phyloP scores from a whole-genome alignment of 768 basidiomycete species.

The Cystoderma amianthinum region DNA sequence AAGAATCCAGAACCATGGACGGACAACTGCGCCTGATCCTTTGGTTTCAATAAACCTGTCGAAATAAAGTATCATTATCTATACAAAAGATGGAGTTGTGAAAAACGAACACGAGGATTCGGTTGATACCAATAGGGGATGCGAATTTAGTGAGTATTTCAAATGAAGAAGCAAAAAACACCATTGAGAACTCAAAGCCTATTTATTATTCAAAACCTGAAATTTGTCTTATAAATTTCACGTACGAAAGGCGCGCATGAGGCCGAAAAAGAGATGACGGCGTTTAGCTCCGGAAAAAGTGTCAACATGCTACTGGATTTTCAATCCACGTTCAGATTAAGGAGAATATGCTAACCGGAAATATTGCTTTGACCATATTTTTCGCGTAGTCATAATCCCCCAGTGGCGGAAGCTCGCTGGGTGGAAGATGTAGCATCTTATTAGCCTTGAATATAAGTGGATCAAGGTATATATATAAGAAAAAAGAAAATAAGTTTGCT shows the following conservation, averaged over 20 bases:
- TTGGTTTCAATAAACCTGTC: neutral
- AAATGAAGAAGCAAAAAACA: slow-evolving; percentile 18
- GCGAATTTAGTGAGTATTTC: slow-evolving; percentile 19
- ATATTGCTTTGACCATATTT: slow-evolving; percentile 16
- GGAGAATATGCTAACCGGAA: slow-evolving; percentile 10
- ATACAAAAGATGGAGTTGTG: neutral
- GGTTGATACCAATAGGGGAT: slow-evolving; percentile 33
- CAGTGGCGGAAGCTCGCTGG: slow-evolving; percentile 54
- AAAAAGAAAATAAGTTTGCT: slow-evolving; percentile 33
- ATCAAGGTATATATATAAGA: slow-evolving; percentile 50
- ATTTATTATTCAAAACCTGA: slow-evolving; percentile 6
- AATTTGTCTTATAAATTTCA: neutral
- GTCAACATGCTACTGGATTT: slow-evolving; percentile 22
- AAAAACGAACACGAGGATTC: slow-evolving; percentile 26
- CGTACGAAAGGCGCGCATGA: slow-evolving; percentile 27
- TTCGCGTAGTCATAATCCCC: slow-evolving; percentile 49
- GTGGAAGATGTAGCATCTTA: slow-evolving; percentile 37
- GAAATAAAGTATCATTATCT: neutral
- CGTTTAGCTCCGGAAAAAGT: slow-evolving; percentile 26
- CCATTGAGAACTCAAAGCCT: slow-evolving; percentile 20
- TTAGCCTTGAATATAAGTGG: slow-evolving; percentile 39
- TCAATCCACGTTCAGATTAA: neutral
- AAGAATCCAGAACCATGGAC: slow-evolving; percentile 67
- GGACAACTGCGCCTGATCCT: slow-evolving; percentile 25
- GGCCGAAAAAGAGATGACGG: slow-evolving; percentile 35